Conservation (phyloP, 495 filamentous ascomycete species). For the Penicillium nucicola region DNA sequence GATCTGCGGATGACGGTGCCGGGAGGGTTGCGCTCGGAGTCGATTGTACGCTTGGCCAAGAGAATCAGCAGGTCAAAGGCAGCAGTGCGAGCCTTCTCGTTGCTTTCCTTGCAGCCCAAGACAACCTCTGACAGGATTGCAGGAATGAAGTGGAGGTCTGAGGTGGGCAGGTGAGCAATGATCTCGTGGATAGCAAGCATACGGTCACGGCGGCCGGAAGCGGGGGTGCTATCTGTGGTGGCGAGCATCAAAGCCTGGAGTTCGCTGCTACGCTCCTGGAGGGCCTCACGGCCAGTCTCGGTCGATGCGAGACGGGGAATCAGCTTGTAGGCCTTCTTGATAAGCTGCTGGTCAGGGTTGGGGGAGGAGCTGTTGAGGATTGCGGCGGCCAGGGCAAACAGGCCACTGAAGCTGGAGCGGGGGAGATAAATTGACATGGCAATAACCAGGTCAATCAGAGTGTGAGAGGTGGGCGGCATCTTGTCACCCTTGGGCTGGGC, state of each 20-base stretch:
- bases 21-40: slow-evolving; percentile 45
- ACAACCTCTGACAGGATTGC: slow-evolving; percentile 89
- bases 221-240: slow-evolving; percentile 75
- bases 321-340: slow-evolving; percentile 99
- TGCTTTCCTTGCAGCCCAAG: slow-evolving; percentile 92
- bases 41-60: slow-evolving; percentile 76
- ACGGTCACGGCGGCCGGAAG: slow-evolving; percentile 79
- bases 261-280: slow-evolving; percentile 68
- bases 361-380: slow-evolving; percentile 61
- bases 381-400: slow-evolving; percentile 79
- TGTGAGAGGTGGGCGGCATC: slow-evolving; percentile 92
- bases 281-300: slow-evolving; percentile 64
- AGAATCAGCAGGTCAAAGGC: slow-evolving; percentile 89
- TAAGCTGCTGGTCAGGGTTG: slow-evolving; percentile 76
- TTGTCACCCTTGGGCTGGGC: slow-evolving; percentile 58
- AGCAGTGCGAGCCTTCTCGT: slow-evolving; percentile 83
- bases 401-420: slow-evolving; percentile 68
- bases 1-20: slow-evolving; percentile 79
- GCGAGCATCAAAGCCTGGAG: slow-evolving; percentile 75
- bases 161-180: slow-evolving; percentile 69
- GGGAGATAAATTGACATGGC: slow-evolving; percentile 93
- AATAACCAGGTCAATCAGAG: slow-evolving; percentile 92
- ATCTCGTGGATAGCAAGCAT: slow-evolving; percentile 77
- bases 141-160: slow-evolving; percentile 87
- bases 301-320: slow-evolving; percentile 85